Base-by-base conservation (phyloP, 495 filamentous ascomycete species). In the Penicillium herquei region DNA sequence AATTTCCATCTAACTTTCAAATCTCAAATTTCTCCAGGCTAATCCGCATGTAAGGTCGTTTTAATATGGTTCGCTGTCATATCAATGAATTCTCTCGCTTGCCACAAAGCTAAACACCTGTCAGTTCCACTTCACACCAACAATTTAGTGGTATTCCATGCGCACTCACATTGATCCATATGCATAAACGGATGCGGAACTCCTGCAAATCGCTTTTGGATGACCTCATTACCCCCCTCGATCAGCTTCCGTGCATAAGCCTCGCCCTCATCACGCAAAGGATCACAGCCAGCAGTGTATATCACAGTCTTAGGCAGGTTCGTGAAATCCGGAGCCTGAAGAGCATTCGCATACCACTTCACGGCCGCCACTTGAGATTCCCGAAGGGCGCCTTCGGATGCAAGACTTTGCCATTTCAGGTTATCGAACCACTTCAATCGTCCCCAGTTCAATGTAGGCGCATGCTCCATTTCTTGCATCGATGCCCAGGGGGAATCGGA, bases 261-360 rank as follows among this genome's bases (percentile, higher is more conserved):
- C 62, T 81, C 78, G 0, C 78, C 80, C 61, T 82, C 80, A 58
- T 81, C 80, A 1, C 80, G 58, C 49, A 82, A 52, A 1, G 78
- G 74, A 52, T 82, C 80, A 49, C 70, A 71, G 10, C 76, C 75
- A 12, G 71, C 78, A 0, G 79, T 81, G 31, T 74, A 69, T 18
- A 82, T 69, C 32, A 77, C 75, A 0, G 78, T 81, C 14, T 71
- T 69, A 33, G 75, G 70, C 9, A 82, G 58, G 1, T 62, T 58
- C 2, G 46, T 64, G 58, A 74, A 81, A 52, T 78, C 68, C 1
- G 73, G 65, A 5, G 78, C 71, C 0, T 68, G 59, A 30, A 82
- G 58, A 9, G 73, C 68, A 37, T 64, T 60, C 5, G 58, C 58
- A 54, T 57, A 69, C 66, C 66, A 69, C 12, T 51, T 54, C 30